Percentiles rank a stretch among this genome's conserved stretches.
phyloP scores from a whole-genome alignment of 2,329 filamentous ascomycete genomes.

The Diplocarpon mali region DNA sequence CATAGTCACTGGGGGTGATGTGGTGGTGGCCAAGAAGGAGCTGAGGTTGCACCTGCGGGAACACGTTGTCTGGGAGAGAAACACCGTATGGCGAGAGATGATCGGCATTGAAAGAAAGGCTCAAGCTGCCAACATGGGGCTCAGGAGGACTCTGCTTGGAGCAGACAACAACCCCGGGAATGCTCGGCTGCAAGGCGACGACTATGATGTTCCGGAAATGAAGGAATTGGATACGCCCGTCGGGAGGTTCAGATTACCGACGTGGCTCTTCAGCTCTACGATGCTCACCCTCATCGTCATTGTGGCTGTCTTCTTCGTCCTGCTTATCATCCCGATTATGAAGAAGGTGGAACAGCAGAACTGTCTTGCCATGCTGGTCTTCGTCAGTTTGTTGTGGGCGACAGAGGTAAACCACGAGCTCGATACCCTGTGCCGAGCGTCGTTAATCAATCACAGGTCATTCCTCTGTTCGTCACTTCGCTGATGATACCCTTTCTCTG shows the following conservation, averaged over 20 bases:
- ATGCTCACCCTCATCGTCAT: conserved; percentile 67
- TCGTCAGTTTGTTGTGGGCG: conserved; percentile 91
- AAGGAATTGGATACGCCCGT: conserved; percentile 71
- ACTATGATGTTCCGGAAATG: conserved; percentile 46
- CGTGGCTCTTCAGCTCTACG: conserved; percentile 74
- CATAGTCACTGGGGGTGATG: conserved; percentile 72
- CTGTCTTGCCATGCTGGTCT: conserved; percentile 83
- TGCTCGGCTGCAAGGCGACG: conserved; percentile 74
- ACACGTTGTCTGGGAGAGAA: conserved; percentile 97
- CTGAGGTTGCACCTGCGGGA: conserved; percentile 83
- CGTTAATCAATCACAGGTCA: conserved; percentile 47
- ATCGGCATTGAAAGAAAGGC: conserved; percentile 94
- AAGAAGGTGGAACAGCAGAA: conserved; percentile 85
- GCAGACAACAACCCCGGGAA: conserved; percentile 56
- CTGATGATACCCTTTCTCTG: conserved; percentile 88
- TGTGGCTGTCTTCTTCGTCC: conserved; percentile 58
- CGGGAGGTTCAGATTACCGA: conserved; percentile 63
- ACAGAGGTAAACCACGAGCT: conserved; percentile 57
- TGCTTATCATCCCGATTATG: conserved; percentile 75
- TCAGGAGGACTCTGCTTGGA: conserved; percentile 67
- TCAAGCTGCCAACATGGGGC: conserved; percentile 83
- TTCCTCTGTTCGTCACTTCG: conserved; percentile 93
- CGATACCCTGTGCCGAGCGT: not conserved
- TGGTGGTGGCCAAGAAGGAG: conserved; percentile 67
- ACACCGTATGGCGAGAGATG: conserved; percentile 98